A percentile compares a stretch with the other conserved stretches of the same genome.
Evolutionary conservation across 2,329 filamentous ascomycete genomes (phyloP).

Genomic region (Cercospora nicotianae): DNA sequence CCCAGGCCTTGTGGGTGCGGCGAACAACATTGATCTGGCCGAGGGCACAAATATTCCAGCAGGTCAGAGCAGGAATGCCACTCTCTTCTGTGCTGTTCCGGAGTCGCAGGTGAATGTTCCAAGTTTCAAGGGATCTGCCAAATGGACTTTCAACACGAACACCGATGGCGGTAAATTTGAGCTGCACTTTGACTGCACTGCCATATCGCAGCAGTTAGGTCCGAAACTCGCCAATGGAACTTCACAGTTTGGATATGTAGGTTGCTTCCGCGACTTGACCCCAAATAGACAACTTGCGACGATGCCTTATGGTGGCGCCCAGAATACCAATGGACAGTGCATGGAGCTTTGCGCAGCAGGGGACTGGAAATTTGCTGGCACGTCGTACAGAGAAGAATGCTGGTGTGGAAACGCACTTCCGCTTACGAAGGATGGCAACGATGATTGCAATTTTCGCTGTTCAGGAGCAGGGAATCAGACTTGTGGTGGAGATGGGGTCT

Average conservation of each 20-base stretch:
- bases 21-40: conserved; percentile 15
- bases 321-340: conserved; percentile 39
- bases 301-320: conserved; percentile 31
- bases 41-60: conserved; percentile 14
- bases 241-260: conserved; percentile 17
- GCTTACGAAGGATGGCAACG: conserved; percentile 19
- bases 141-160: conserved; percentile 29
- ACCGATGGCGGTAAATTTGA: conserved; percentile 40
- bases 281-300: conserved; percentile 28
- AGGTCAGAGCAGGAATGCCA: conserved; percentile 12
- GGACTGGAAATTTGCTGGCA: conserved; percentile 41
- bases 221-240: conserved; percentile 13
- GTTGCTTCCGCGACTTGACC: conserved; percentile 40
- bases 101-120: conserved; percentile 13
- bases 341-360: conserved; percentile 34
- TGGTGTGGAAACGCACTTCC: conserved; percentile 24
- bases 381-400: conserved; percentile 37
- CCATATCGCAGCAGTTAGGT: conserved; percentile 10
- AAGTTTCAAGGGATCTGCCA: not conserved
- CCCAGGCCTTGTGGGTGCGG: conserved; percentile 12
- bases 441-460: conserved; percentile 25
- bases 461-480: conserved; percentile 32
- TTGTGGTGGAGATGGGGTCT: conserved; percentile 30
- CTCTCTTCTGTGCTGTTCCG: conserved; percentile 8
- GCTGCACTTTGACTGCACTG: conserved; percentile 22